Percentiles rank a stretch among this genome's conserved stretches.
These are phyloP conservation scores for Eudorina sp. DNA, from an alignment of 139 green algal species.

Conservation along the genomic window DNA sequence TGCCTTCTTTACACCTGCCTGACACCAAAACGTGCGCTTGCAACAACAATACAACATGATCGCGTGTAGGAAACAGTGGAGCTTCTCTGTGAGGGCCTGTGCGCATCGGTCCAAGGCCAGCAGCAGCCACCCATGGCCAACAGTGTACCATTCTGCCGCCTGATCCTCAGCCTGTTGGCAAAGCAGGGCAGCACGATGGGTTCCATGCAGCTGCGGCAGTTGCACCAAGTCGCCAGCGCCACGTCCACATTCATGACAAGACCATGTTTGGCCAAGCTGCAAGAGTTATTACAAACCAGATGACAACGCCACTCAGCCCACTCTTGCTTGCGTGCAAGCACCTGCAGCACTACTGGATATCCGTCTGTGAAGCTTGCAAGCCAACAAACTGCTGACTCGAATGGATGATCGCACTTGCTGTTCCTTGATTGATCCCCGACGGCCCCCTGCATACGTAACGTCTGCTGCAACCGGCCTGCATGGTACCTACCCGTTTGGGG, in stretches of 20 bases:
- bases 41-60: background rate
- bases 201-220: background rate
- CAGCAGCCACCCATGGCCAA: background rate
- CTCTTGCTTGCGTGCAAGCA: too few relatives aligned
- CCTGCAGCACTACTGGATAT: too few relatives aligned
- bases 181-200: background rate
- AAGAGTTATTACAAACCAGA: too few relatives aligned
- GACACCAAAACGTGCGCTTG: background rate
- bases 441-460: too few relatives aligned
- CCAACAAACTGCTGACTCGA: too few relatives aligned
- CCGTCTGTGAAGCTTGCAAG: too few relatives aligned
- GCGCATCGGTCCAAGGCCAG: background rate
- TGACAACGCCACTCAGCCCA: too few relatives aligned
- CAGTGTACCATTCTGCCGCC: constrained; percentile 19
- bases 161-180: constrained; percentile 9
- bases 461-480: too few relatives aligned
- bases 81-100: background rate
- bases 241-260: constrained; percentile 28
- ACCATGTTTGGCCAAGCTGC: background rate
- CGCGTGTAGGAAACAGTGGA: background rate
- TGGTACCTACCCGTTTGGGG: too few relatives aligned
- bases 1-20: background rate
- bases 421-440: too few relatives aligned
- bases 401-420: too few relatives aligned
- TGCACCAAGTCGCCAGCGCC: background rate